Evolutionary conservation across 805 yeast genomes (phyloP), one percentile per base, ranked within the genome.

Genomic region (Teunomyces pallodes): DNA sequence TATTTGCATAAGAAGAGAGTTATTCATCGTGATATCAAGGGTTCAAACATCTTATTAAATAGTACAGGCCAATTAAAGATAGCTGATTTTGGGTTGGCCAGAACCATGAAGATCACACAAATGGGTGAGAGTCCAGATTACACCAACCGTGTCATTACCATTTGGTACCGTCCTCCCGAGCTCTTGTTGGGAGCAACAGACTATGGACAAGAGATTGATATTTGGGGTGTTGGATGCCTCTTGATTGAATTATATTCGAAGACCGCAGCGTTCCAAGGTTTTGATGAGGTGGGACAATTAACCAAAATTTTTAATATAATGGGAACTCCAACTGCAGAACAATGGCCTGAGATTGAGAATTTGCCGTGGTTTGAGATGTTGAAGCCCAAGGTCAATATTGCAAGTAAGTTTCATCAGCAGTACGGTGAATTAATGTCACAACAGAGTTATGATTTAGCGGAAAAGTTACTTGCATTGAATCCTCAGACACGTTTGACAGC

Each of bases 121-220:
- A 69, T 3, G 14, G 74, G 76, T 7, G 80, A 79, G 42, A 73
- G 79, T 16, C 87, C 88, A 3, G 94, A 90, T 57, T 92, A 92
- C 66, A 92, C 99, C 1, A 94, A 94, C 64, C 72, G 99, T 47
- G 98, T 94, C 36, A 94, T 94, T 46, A 94, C 99, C 0, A 72
- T 94, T 33, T 94, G 99, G 99, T 92, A 94, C 65, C 79, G 99
- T 50, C 99, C 99, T 1, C 98, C 98, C 0, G 99, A 92, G 65
- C 75, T 94, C 29, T 70, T 94, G 33, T 67, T 94, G 49, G 99
- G 99, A 1, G 83, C 96, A 0, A 91, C 98, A 0, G 84, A 83
- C 49, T 94, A 94, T 66, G 94, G 91, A 0, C 70, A 90, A 36
- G 96, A 88, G 57, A 94, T 94, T 8, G 99, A 94, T 62, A 83